Base-by-base conservation (phyloP, 2,329 filamentous ascomycete species). In the Exophiala xenobiotica region DNA sequence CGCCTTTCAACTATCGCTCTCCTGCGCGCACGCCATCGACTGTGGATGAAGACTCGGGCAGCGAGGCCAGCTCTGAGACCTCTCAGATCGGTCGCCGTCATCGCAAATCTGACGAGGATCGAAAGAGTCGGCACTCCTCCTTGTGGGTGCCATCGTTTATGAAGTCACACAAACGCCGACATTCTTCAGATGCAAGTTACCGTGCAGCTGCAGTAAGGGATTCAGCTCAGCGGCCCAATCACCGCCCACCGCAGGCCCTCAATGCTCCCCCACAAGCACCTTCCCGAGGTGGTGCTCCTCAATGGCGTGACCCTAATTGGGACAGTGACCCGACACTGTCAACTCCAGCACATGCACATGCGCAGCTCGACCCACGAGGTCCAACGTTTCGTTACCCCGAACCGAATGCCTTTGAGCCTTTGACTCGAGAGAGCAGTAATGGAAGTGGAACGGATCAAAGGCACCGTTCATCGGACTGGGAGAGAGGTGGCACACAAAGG, bases 61-160 rank as follows among this genome's bases (percentile, higher is more conserved):
- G 59, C 33, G 61, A 68, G 42, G 66, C 65, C 31, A 64, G 61
- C 46, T 64, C 68, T 12, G 67, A 70, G 50, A 62, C 67, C 14
- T 56, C 63, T 4, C 52, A 64, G 11, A 49, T 53, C 2, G 62
- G 64, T 14, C 54, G 50, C 5, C 49, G 46, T 18, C 48, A 52
- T 44, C 51, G 49, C 14, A 42, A 18, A n/a, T 56, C 59, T 7
- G 54, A 55, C 38, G 56, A 59, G 31, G 59, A 58, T 6, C 51
- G 51, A 18, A 56, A 53, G 31, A 40, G 22, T 27, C 59, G 59
- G 9, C 53, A 46, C 8, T 51, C 49, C 40, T 52, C 54, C 8
- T 51, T 57, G 19, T 57, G 58, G 53, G 26, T 54, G 12, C 59
- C 59, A 9, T 57, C 55, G 14, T 57, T 61, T 26, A 51, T 60